Evolutionary conservation across 1,284 basidiomycete genomes (phyloP), one percentile per base, ranked within the genome.

Genomic region (Agroathelia rolfsii): DNA sequence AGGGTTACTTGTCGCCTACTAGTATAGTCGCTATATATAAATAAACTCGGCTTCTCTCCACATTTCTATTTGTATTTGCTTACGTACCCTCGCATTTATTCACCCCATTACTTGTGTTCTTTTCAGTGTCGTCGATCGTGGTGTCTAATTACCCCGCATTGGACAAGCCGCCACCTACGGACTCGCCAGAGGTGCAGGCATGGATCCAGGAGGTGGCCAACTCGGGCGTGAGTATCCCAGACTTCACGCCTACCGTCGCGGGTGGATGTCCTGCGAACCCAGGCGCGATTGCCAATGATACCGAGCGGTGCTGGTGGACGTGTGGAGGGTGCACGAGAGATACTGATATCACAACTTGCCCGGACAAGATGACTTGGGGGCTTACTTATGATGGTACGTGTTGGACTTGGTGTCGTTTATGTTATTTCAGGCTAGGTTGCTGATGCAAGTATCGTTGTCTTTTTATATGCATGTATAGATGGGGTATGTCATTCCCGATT

Each of bases 221-320:
- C 33, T 68, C 72, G 8, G 75, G 75, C 24, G 46, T 79, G 12
- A 24, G 41, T 4, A 76, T 81, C 44, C 76, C 80, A 12, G 48
- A 63, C 48, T 56, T 76, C 38, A 20, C 52, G 16, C 51, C 58
- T 11, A 78, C 64, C 30, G 56, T 62, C 13, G 47, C 57, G 11
- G 78, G 76, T 44, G 75, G 78, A 33, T 88, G 83, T 45, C 50
- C 68, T 2, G 61, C 72, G 25, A 82, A 84, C 48, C 58, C 70
- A 0, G 63, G 52, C 2, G 76, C 77, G 5, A 71, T 69, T 6
- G 56, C 63, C 6, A 54, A 41, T 28, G 68, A 85, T 46, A 38
- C 52, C 4, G 58, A 58, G 9, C 66, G 72, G 17, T 85, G 83
- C 56, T 90, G 86, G 86, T 92, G 86, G 87, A 86, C 84, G 6